These are phyloP conservation scores for Erodium texanum DNA, from an alignment of 441 rosid species.

Conservation along the genomic window DNA sequence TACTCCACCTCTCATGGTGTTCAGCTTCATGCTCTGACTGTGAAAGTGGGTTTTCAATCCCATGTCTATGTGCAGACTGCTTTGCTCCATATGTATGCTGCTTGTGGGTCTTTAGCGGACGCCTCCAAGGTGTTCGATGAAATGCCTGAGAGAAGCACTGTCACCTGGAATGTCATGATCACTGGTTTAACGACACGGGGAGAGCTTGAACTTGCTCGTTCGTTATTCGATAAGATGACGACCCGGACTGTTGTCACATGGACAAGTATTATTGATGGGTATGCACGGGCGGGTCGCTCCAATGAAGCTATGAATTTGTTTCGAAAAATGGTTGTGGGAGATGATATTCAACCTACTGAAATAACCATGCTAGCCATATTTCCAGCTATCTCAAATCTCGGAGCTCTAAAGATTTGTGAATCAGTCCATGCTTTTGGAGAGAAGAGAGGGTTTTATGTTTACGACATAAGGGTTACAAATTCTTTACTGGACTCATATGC, in stretches of 20 bases:
- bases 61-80: conserved; percentile 73
- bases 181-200: background rate
- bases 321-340: background rate
- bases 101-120: conserved; percentile 23
- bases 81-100: conserved; percentile 36
- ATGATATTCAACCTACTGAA: conserved; percentile 45
- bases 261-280: background rate
- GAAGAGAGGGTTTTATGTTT: conserved; percentile 47
- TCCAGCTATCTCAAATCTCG: conserved; percentile 50
- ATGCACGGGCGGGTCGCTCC: background rate
- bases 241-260: background rate
- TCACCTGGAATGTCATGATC: conserved; percentile 1
- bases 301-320: background rate
- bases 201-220: background rate
- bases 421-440: conserved; percentile 54
- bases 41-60: conserved; percentile 49
- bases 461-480: conserved; percentile 55
- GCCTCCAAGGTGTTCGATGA: conserved; percentile 29
- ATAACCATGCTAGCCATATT: conserved; percentile 58
- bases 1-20: conserved; percentile 29
- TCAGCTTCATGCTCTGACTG: conserved; percentile 48
- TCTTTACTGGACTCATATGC: conserved; percentile 27
- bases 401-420: conserved; percentile 39
- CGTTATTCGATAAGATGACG: background rate
- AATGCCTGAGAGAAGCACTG: background rate